Evolutionary conservation across 164 flowering plant genomes (phyloP).

Genomic region (Tetrastigma voinierianum): DNA sequence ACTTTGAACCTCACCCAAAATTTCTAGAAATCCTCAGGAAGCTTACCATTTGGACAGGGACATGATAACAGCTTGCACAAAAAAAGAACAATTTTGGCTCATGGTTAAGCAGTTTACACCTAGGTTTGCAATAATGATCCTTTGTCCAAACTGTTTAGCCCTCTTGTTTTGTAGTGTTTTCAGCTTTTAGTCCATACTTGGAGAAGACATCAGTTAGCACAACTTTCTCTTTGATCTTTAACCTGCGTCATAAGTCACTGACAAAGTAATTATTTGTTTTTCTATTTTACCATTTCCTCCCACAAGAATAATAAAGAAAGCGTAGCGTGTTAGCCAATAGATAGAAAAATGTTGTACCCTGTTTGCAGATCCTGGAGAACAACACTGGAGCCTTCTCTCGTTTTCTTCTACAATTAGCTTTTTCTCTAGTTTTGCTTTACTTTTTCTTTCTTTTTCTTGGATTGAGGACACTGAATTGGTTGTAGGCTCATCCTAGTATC

Average conservation of each 20-base stretch:
- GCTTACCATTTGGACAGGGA: too few relatives aligned
- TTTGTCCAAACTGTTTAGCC: constrained; percentile 20
- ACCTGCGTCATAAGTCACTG: constrained; percentile 58
- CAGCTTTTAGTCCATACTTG: too few relatives aligned
- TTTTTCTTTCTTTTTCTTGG: constrained; percentile 10
- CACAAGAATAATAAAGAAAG: neutral
- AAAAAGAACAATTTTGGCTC: too few relatives aligned
- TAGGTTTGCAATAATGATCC: too few relatives aligned
- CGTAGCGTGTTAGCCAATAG: too few relatives aligned
- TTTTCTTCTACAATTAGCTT: constrained; percentile 28
- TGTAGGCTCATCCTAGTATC: constrained; percentile 1
- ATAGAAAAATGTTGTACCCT: constrained; percentile 40
- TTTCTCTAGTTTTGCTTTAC: constrained; percentile 19
- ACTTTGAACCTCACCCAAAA: too few relatives aligned
- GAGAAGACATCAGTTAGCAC: constrained; percentile 56
- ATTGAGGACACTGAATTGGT: constrained; percentile 5
- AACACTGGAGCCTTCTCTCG: constrained; percentile 30
- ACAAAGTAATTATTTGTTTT: too few relatives aligned
- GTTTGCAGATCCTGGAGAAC: constrained; percentile 63
- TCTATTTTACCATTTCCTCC: too few relatives aligned
- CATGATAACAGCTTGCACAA: too few relatives aligned
- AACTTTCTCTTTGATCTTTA: constrained; percentile 63
- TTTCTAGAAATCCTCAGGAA: too few relatives aligned
- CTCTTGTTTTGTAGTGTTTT: constrained; percentile 20
- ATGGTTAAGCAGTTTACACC: too few relatives aligned